Conservation (phyloP, 345 rosid species). For the Trapa bicornis region DNA sequence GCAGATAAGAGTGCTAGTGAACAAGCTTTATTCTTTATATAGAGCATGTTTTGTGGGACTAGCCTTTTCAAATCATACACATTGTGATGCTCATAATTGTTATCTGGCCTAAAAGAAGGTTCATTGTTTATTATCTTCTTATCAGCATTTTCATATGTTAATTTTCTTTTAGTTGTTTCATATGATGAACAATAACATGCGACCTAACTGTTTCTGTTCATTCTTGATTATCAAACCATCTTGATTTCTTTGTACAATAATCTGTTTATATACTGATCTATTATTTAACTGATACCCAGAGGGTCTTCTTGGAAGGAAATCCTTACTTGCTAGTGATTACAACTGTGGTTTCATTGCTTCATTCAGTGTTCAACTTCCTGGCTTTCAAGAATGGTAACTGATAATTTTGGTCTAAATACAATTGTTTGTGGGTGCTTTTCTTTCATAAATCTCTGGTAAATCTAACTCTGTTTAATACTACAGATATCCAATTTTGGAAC, state of each 20-base stretch:
- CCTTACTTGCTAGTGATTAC: conserved; percentile 84
- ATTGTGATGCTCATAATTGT: neutral
- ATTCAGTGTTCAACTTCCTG: conserved; percentile 83
- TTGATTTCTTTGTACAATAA: neutral
- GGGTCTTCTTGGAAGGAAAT: conserved; percentile 97
- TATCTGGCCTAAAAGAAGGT: neutral
- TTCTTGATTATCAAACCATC: neutral
- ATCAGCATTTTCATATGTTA: neutral
- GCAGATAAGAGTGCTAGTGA: neutral
- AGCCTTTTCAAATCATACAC: neutral
- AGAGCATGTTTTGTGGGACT: neutral
- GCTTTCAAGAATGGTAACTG: conserved; percentile 86
- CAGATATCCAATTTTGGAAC: conserved; percentile 99
- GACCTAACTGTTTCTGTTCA: neutral
- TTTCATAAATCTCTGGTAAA: conserved; percentile 3
- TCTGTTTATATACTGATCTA: neutral
- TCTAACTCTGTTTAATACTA: conserved; percentile 12
- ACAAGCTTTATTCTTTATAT: neutral
- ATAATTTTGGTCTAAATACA: neutral
- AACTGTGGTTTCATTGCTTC: conserved; percentile 82
- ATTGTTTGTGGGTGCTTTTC: neutral
- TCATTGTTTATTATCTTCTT: neutral
- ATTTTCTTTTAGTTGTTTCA: neutral
- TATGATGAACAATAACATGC: neutral
- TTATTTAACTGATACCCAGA: conserved; percentile 35